Evolutionary conservation across 805 yeast species (phyloP).

Genomic region (Scheffersomyces coipomensis): DNA sequence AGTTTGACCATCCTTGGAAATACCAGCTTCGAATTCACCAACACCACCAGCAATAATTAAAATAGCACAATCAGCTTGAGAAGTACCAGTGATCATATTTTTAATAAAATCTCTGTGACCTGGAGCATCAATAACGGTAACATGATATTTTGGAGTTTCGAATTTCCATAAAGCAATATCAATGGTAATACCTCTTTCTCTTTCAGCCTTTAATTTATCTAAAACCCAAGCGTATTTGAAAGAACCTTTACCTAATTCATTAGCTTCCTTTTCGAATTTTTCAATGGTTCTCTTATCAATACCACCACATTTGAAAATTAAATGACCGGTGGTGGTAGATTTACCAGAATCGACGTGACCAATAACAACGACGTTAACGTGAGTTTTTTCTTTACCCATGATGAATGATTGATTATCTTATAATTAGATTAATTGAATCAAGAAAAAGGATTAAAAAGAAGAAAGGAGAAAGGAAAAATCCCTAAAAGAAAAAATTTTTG

Average conservation of each 20-base stretch:
- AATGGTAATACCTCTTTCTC: slow-evolving; percentile 96
- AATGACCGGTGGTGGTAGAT: slow-evolving; percentile 99
- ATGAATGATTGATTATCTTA: slow-evolving; percentile 29
- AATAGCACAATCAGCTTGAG: slow-evolving; percentile 91
- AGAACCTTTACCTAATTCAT: slow-evolving; percentile 95
- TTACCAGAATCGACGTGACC: slow-evolving; percentile 98
- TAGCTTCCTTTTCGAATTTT: slow-evolving; percentile 98
- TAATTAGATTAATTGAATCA: slow-evolving; percentile 76
- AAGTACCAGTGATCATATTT: slow-evolving; percentile 94
- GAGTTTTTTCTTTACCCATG: slow-evolving; percentile 95
- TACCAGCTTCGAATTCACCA: slow-evolving; percentile 96
- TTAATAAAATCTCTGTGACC: slow-evolving; percentile 96
- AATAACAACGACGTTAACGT: slow-evolving; percentile 99
- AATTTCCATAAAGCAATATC: slow-evolving; percentile 66
- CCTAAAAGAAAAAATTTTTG: no score
- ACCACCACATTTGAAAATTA: slow-evolving; percentile 99
- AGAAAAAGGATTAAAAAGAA: slow-evolving; percentile 18
- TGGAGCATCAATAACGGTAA: slow-evolving; percentile 92
- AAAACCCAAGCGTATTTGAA: slow-evolving; percentile 98
- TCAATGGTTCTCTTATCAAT: slow-evolving; percentile 98
- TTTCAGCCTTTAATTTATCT: slow-evolving; percentile 93
- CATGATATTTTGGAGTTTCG: slow-evolving; percentile 55
- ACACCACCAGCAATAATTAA: slow-evolving; percentile 88
- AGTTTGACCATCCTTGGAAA: slow-evolving; percentile 92
- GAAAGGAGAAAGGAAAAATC: slow-evolving; percentile 3